A percentile compares a stretch with the other conserved stretches of the same genome.
Conservation (phyloP, 192 early-diverging fungal genomes). For the Globomyces pollinis-pini region DNA sequence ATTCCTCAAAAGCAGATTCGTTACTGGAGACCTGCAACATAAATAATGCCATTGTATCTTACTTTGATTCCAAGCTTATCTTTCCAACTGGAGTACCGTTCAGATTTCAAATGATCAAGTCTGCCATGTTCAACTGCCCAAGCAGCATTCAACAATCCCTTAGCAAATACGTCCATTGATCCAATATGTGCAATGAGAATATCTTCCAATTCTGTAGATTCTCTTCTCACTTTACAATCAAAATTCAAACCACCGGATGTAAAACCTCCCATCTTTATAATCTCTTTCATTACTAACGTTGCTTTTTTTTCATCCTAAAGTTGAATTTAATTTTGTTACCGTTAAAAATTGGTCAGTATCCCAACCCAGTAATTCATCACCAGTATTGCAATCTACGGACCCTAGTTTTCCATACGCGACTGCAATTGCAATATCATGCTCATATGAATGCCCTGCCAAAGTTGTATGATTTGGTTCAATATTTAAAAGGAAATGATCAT, state of each 20-base stretch:
- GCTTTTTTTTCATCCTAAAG: constrained; percentile 28
- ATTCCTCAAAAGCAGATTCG: no score
- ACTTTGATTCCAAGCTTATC: constrained; percentile 8
- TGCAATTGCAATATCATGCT: no score
- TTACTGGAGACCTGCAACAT: no score
- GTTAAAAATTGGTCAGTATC: constrained; percentile 35
- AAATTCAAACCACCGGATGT: constrained; percentile 31
- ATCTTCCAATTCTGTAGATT: constrained; percentile 8
- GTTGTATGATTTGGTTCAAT: no score
- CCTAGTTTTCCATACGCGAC: no score
- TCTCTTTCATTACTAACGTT: constrained; percentile 27
- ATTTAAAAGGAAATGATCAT: no score
- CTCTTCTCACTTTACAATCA: constrained; percentile 34
- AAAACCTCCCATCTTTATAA: constrained; percentile 33
- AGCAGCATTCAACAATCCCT: constrained; percentile 20
- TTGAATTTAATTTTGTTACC: no score
- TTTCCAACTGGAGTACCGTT: constrained; percentile 16
- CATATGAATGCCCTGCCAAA: no score
- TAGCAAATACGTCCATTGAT: constrained; percentile 21
- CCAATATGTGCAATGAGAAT: constrained; percentile 29
- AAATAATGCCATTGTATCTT: no score
- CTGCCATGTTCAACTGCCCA: constrained; percentile 16
- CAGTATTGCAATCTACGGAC: no score
- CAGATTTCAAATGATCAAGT: constrained; percentile 12
- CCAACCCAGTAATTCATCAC: constrained; percentile 27